A percentile compares a stretch with the other conserved stretches of the same genome.
These are phyloP conservation scores for Phytophthora sojae DNA, from an alignment of 352 stramenopile genomes.

Conservation along the genomic window DNA sequence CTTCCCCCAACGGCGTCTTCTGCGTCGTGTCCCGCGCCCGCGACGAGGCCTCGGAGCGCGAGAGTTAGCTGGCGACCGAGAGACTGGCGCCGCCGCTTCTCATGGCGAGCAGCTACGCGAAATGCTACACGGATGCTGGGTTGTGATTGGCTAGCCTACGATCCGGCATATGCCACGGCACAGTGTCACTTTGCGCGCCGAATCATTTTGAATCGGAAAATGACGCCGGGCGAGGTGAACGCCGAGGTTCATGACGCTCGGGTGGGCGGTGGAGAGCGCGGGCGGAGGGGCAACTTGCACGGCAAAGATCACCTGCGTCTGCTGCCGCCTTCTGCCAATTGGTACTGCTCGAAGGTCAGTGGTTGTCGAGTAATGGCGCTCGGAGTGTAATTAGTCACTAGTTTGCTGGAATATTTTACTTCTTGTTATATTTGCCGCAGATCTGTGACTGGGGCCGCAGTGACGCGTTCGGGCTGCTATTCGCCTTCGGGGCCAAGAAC, in stretches of 20 bases:
- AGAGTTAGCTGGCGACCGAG: neutral
- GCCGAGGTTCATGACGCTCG: neutral
- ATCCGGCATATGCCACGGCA: neutral
- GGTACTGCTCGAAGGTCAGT: slow-evolving; percentile 80
- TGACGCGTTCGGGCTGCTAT: slow-evolving; percentile 41
- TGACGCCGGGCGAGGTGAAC: neutral
- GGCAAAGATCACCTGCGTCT: slow-evolving; percentile 41
- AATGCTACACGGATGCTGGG: neutral
- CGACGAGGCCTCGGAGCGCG: neutral
- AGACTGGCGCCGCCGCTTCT: slow-evolving; percentile 1
- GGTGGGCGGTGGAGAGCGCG: neutral
- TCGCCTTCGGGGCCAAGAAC: slow-evolving; percentile 72
- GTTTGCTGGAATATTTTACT: neutral
- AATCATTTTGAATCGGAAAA: neutral
- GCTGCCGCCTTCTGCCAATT: slow-evolving; percentile 75
- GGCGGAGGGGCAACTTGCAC: neutral
- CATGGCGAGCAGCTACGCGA: neutral
- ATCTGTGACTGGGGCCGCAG: slow-evolving; percentile 72
- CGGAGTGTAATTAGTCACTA: neutral
- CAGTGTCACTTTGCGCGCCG: neutral
- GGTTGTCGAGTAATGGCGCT: neutral
- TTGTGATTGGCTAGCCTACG: neutral
- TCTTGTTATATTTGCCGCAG: slow-evolving; percentile 29
- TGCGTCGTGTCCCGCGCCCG: neutral
- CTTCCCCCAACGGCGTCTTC: neutral